Evolutionary conservation across 768 basidiomycete species (phyloP).

Genomic region (Arthromyces matolae): DNA sequence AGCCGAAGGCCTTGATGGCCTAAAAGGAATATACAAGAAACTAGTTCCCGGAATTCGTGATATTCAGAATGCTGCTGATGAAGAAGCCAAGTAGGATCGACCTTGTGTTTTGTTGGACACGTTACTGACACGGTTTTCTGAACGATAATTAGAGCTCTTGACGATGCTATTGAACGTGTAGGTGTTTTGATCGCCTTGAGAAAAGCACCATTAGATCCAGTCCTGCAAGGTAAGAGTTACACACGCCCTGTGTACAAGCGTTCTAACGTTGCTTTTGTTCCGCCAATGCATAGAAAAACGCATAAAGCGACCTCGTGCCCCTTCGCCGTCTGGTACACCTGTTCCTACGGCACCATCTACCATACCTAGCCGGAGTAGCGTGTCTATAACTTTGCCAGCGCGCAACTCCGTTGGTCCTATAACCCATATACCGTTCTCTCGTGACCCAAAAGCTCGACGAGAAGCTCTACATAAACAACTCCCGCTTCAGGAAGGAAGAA

Average conservation of each 20-base stretch:
- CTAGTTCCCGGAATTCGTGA: conserved; percentile 59
- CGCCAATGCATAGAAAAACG: conserved; percentile 54
- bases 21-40: conserved; percentile 63
- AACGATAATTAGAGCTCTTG: conserved; percentile 52
- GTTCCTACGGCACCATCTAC: conserved; percentile 32
- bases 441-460: conserved; percentile 65
- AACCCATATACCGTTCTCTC: conserved; percentile 44
- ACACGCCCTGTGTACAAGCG: neutral
- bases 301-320: conserved; percentile 67
- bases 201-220: conserved; percentile 56
- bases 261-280: neutral
- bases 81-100: conserved; percentile 57
- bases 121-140: neutral
- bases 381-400: conserved; percentile 56
- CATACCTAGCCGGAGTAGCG: conserved; percentile 36
- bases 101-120: conserved; percentile 1
- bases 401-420: conserved; percentile 58
- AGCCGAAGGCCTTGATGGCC: conserved; percentile 60
- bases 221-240: conserved; percentile 47
- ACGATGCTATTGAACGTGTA: conserved; percentile 67
- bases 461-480: conserved; percentile 60
- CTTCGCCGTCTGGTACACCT: conserved; percentile 63
- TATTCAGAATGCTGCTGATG: conserved; percentile 52
- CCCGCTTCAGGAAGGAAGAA: conserved; percentile 68
- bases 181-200: conserved; percentile 68